A percentile compares a stretch with the other conserved stretches of the same genome.
These are phyloP conservation scores for Cicer judaicum DNA, from an alignment of 306 rosid species.

Conservation along the genomic window DNA sequence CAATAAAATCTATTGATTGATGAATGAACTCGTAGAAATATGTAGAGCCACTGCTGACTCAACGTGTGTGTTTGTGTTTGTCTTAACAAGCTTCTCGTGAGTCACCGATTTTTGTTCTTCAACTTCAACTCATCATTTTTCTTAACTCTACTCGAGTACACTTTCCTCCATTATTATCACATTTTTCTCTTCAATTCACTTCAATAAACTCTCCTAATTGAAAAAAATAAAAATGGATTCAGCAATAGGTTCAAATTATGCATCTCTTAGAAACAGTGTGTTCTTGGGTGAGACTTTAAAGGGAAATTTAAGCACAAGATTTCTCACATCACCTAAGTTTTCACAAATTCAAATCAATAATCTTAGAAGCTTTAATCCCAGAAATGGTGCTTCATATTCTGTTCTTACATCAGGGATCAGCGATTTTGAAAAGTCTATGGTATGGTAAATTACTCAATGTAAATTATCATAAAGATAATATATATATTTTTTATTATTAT, in stretches of 20 bases:
- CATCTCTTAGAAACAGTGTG: conserved; percentile 46
- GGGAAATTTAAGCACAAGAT: conserved; percentile 47
- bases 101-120: neutral
- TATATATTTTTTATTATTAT: neutral
- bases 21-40: conserved; percentile 24
- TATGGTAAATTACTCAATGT: conserved; percentile 34
- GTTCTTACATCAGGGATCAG: conserved; percentile 63
- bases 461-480: neutral
- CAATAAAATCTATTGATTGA: no score
- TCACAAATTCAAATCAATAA: conserved; percentile 36
- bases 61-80: neutral
- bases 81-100: conserved; percentile 44
- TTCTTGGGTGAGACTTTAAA: conserved; percentile 64
- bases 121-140: neutral
- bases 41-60: conserved; percentile 31
- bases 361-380: conserved; percentile 44
- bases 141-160: neutral
- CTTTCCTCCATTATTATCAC: neutral
- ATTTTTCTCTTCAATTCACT: neutral
- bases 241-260: conserved; percentile 62
- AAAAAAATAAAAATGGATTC: neutral
- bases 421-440: conserved; percentile 54
- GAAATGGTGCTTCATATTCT: conserved; percentile 49
- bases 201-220: neutral
- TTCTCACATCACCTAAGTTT: conserved; percentile 46